Evolutionary conservation across 164 flowering plant genomes (phyloP), one percentile per base, ranked within the genome.

Genomic region (Vitis rupestris): DNA sequence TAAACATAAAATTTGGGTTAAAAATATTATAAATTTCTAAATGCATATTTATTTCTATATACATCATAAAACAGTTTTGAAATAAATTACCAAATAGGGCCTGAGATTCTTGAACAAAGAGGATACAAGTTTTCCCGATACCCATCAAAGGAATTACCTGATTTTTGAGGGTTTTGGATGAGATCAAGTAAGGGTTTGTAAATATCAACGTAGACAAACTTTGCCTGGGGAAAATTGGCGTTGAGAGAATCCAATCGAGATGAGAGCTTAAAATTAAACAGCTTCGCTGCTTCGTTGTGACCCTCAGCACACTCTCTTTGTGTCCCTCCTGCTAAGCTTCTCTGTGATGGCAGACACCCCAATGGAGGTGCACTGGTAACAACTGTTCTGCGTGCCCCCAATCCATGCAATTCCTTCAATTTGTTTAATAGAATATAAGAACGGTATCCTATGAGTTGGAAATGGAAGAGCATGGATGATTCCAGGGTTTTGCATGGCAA

Each of bases 341-440:
- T 63, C 14, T 15, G 29, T 2, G 54, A 23, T 10, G 80, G 83
- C 1, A 77, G 11, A 44, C 83, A 80, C 10, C 81, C 83, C 29
- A 80, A 27, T 0, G 81, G 76, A 1, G 73, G 65, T 27, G 70
- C 54, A 2, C 73, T 47, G 3, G 69, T 27, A 0, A 80, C 59
- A 0, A 58, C 81, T 10, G 77, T 60, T 50, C 64, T 66, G 29
- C 83, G 68, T 8, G 73, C 83, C 6, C 83, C 81, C 15, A 70
- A 14, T 16, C 17, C 44, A 6, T 37, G 4, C 44, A 37, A 37
- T 37, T 37, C 44, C 44, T 37, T 37, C 7, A 37, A 37, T 3
- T 37, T 37, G 44, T 37, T 37, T 37, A 6, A 37, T 37, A 37
- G 44, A 37, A 37, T 8, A 37, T 37, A 37, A 37, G 44, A 37